A percentile compares a stretch with the other conserved stretches of the same genome.
Conservation (phyloP, 345 rosid species). For the Citrus reticulata region DNA sequence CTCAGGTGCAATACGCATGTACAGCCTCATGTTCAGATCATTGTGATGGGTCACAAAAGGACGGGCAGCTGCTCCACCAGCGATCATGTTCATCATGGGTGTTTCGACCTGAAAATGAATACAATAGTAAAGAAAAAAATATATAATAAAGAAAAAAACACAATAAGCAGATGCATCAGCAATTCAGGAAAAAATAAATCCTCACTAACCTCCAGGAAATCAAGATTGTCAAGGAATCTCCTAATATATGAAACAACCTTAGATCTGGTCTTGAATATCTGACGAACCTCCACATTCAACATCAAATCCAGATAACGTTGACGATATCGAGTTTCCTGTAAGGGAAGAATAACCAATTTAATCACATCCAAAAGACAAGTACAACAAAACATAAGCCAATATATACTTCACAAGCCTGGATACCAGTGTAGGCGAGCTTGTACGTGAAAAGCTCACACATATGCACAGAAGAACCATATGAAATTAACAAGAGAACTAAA, state of each 20-base stretch:
- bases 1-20: slow-evolving; percentile 97
- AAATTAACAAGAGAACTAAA: slow-evolving; percentile 4
- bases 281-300: slow-evolving; percentile 74
- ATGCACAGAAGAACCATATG: neutral
- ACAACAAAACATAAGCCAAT: neutral
- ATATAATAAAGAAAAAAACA: neutral
- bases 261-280: slow-evolving; percentile 71
- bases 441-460: neutral
- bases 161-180: neutral
- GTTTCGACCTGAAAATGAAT: slow-evolving; percentile 69
- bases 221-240: slow-evolving; percentile 65
- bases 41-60: slow-evolving; percentile 97
- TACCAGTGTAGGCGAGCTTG: neutral
- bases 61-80: slow-evolving; percentile 98
- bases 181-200: neutral
- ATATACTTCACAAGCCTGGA: neutral
- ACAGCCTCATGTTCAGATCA: slow-evolving; percentile 81
- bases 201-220: slow-evolving; percentile 68
- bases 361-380: neutral
- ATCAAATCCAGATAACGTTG: slow-evolving; percentile 89
- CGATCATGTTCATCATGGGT: slow-evolving; percentile 97
- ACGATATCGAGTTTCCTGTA: slow-evolving; percentile 87
- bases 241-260: slow-evolving; percentile 54
- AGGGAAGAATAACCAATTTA: neutral
- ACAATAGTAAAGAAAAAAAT: neutral